phyloP scores from a whole-genome alignment of 2,329 filamentous ascomycete species.

The Hymenoscyphus repandus region DNA sequence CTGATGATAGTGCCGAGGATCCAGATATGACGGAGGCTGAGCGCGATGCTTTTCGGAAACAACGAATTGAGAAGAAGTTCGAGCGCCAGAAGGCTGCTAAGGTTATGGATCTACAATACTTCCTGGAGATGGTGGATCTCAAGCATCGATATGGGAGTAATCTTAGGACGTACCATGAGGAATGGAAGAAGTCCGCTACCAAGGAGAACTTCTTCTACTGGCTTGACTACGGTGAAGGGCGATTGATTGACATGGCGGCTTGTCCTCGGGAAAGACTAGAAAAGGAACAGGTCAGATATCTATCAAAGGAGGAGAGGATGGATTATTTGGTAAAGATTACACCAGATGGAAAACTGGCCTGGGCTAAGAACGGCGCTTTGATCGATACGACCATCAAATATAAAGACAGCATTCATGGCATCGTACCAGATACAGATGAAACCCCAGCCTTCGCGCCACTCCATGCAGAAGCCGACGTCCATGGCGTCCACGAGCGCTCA shows the following conservation, averaged over 20 bases:
- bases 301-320: conserved; percentile 75
- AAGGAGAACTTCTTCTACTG: conserved; percentile 92
- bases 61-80: conserved; percentile 45
- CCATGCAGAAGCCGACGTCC: conserved; percentile 19
- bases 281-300: conserved; percentile 74
- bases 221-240: conserved; percentile 78
- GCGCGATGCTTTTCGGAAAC: conserved; percentile 35
- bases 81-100: conserved; percentile 62
- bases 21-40: conserved; percentile 32
- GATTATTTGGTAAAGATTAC: conserved; percentile 78
- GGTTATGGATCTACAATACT: conserved; percentile 82
- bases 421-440: conserved; percentile 57
- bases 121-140: conserved; percentile 74
- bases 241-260: conserved; percentile 59
- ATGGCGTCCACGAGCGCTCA: conserved; percentile 12
- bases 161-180: conserved; percentile 72
- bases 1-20: conserved; percentile 17
- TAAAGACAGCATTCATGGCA: conserved; percentile 74
- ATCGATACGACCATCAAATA: conserved; percentile 73
- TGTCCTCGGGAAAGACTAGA: conserved; percentile 73
- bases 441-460: conserved; percentile 45
- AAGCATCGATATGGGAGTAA: conserved; percentile 88
- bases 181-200: conserved; percentile 74
- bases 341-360: conserved; percentile 68
- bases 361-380: conserved; percentile 74